Conservation (phyloP, 177 flowering plant species). For the Vitis hybrid region DNA sequence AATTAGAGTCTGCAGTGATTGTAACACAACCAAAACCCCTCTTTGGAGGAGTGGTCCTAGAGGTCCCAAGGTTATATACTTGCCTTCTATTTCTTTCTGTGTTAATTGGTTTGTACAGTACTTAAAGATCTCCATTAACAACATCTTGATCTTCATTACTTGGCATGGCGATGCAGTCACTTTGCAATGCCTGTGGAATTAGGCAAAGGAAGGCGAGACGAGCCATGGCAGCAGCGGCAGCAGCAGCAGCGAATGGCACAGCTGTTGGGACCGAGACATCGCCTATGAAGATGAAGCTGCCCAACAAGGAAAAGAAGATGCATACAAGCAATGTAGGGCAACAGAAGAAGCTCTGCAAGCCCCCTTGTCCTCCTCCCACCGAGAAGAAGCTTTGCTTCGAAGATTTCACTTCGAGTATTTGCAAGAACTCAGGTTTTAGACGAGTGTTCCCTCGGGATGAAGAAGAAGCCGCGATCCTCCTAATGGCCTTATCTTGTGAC, state of each 20-base stretch:
- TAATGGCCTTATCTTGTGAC: slow-evolving; percentile 40
- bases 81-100: neutral
- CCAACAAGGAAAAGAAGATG: slow-evolving; percentile 25
- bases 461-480: slow-evolving; percentile 39
- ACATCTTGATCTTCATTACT: neutral
- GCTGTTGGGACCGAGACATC: slow-evolving; percentile 1
- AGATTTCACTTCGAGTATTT: slow-evolving; percentile 21
- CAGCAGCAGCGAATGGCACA: slow-evolving; percentile 21
- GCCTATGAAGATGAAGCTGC: slow-evolving; percentile 1
- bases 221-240: slow-evolving; percentile 30
- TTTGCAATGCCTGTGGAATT: slow-evolving; percentile 46
- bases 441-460: slow-evolving; percentile 32
- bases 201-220: slow-evolving; percentile 41
- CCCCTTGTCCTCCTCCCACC: neutral
- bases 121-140: too few relatives aligned
- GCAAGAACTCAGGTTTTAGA: slow-evolving; percentile 20
- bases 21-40: slow-evolving; percentile 47
- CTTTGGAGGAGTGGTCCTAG: slow-evolving; percentile 54
- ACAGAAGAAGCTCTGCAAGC: slow-evolving; percentile 22
- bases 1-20: slow-evolving; percentile 36
- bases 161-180: slow-evolving; percentile 24
- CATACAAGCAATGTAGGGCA: slow-evolving; percentile 4
- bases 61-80: slow-evolving; percentile 42
- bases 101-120: neutral
- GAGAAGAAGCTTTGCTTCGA: slow-evolving; percentile 23